phyloP scores from a whole-genome alignment of 1,139 yeast species.

The Taphrina flavorubra region DNA sequence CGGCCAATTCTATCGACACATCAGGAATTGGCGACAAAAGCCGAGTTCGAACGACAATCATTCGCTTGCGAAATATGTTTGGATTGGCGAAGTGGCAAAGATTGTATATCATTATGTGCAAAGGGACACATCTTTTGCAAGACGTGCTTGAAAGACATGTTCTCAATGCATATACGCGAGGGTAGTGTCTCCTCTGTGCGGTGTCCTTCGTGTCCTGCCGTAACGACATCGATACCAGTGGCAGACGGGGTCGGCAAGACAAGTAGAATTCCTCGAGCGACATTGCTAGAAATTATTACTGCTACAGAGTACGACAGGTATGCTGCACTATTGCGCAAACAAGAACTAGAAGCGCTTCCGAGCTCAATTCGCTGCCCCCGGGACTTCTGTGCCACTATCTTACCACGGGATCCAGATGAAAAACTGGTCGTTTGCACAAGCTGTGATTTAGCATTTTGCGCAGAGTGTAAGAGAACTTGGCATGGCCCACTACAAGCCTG shows the following conservation, averaged over 20 bases:
- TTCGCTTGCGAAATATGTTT: conserved; percentile 35
- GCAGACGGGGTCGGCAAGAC: background rate
- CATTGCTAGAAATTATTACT: conserved; percentile 18
- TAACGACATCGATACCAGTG: background rate
- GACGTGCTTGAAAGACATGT: conserved; percentile 36
- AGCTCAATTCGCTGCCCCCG: conserved; percentile 39
- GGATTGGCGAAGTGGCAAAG: conserved; percentile 26
- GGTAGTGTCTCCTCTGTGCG: conserved; percentile 34
- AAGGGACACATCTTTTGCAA: conserved; percentile 39
- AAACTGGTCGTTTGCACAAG: conserved; percentile 38
- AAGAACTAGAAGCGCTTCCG: conserved; percentile 38
- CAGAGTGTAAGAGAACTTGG: conserved; percentile 36
- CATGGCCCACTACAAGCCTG: conserved; percentile 40
- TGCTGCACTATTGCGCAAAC: conserved; percentile 23
- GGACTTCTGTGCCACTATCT: conserved; percentile 32
- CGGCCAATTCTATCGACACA: background rate
- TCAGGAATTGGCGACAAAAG: conserved; percentile 18
- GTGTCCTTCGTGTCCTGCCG: conserved; percentile 26
- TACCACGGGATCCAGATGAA: conserved; percentile 39
- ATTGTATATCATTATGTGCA: conserved; percentile 20
- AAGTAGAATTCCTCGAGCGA: background rate
- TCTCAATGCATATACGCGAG: conserved; percentile 36
- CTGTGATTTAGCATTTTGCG: conserved; percentile 39
- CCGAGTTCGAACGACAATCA: conserved; percentile 17
- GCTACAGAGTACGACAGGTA: conserved; percentile 27